Evolutionary conservation across 352 stramenopile genomes (phyloP), one percentile per base, ranked within the genome.

Genomic region (Phytopythium oedochilum): DNA sequence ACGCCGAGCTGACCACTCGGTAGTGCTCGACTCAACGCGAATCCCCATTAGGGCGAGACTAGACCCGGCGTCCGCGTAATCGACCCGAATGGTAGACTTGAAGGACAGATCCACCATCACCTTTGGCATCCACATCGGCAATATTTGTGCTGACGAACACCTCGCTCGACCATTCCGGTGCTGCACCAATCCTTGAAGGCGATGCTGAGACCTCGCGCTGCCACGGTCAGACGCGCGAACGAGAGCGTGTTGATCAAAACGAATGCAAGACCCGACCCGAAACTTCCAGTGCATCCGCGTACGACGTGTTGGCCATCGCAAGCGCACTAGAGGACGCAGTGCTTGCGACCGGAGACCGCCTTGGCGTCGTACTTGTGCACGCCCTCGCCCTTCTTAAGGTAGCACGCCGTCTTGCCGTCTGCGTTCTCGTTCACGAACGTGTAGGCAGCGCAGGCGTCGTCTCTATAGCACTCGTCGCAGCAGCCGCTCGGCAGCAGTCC

Each of bases 341-440:
- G 12, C 38, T 44, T 44, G 38, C 14, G 25, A 23, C 63, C 71
- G 3, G 73, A 84, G 51, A 84, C 57, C 2, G 68, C 71, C 20
- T 55, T 59, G 14, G 59, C 45, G 17, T 73, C 64, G 5, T 20
- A 34, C 36, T 60, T 61, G 26, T 57, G 55, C 46, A 66, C 66
- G 14, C 68, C 69, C 20, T 53, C 18, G 5, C 67, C 63, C 35
- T 43, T 60, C 57, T 85, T 86, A 17, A 86, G 50, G 65, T 83
- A 86, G 58, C 76, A 86, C n/a, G 73, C 71, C 28, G 63, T 76
- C 28, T 61, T 53, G n/a, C 73, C 73, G 36, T 84, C 69, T 12
- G 67, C 29, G 44, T 83, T 78, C 53, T 79, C 70, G 61, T 84
- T 88, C 34, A 83, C 62, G 40, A 83, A 88, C 18, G 75, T 85